Percentiles rank a stretch among this genome's conserved stretches.
Evolutionary conservation across 495 filamentous ascomycete genomes (phyloP).

Genomic region (Aspergillus olivimuriae): DNA sequence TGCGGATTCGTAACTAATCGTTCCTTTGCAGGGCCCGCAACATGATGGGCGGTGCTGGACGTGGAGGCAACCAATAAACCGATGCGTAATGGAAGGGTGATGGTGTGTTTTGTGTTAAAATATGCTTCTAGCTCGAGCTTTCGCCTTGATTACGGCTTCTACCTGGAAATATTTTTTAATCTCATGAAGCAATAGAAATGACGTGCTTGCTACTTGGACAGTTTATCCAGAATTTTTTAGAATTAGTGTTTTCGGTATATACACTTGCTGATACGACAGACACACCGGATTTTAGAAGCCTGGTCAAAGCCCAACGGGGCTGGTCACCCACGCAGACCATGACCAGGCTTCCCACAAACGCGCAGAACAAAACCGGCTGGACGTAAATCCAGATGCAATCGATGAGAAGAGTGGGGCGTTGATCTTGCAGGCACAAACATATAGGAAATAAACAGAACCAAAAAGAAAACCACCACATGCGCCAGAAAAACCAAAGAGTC

Average conservation of each 20-base stretch:
- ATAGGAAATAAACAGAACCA: conserved; percentile 8
- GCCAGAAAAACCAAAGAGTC: conserved; percentile 19
- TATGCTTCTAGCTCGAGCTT: neutral
- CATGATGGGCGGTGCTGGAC: conserved; percentile 60
- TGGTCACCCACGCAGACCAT: too few relatives aligned
- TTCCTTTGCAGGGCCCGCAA: conserved; percentile 57
- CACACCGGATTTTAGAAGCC: neutral
- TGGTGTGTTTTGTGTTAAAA: too few relatives aligned
- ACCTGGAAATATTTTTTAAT: neutral
- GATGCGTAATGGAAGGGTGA: conserved; percentile 4
- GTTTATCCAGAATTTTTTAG: neutral
- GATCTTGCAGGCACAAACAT: neutral
- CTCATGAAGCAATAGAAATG: neutral
- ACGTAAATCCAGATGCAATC: conserved; percentile 24
- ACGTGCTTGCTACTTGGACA: neutral
- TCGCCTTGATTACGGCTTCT: neutral
- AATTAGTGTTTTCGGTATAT: neutral
- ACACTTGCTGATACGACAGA: neutral
- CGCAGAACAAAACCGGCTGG: conserved; percentile 15
- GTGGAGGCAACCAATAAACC: conserved; percentile 17
- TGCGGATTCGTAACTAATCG: conserved; percentile 3
- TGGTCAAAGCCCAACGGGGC: neutral
- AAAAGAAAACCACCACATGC: conserved; percentile 26
- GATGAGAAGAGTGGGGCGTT: conserved; percentile 28
- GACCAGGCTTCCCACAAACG: neutral